Base-by-base conservation (phyloP, 768 basidiomycete species). In the Mrakia gelida region DNA sequence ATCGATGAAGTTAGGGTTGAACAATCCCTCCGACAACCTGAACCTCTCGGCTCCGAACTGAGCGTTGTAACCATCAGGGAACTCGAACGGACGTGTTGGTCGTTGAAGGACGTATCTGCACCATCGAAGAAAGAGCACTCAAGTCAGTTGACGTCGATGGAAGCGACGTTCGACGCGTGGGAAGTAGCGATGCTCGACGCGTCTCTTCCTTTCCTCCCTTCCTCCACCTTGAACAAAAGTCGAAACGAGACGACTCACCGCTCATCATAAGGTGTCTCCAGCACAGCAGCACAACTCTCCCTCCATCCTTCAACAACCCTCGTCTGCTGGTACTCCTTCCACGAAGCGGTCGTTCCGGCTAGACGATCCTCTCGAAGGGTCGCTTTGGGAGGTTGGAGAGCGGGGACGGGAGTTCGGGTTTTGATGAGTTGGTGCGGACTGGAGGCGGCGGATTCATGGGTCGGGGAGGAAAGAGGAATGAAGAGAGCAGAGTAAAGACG, bases 271-370 rank as follows among this genome's bases (percentile, higher is more conserved):
- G 91, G 90, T 80, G 91, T 90, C 71, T 93, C 91, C 41, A 92
- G 86, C n/a, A 96, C 91, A 41, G 92, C 93, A 7, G 90, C 92
- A 49, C 93, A 90, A 80, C 90, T 90, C 84, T 95, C 94, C 78
- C 93, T 88, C 94, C 96, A 98, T 84, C 94, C 92, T 62, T 99
- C 96, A 1, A 95, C 90, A 82, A 98, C 94, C 61, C 89, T 87
- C 32, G 85, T 84, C 84, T 96, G 91, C 32, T 91, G 90, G 91
- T 93, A 96, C 32, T 84, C 82, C 71, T 88, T 88, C 92, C 95
- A 98, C 76, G 88, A 91, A 8, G 90, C 88, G 0, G 95, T 94
- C 0, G 93, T 94, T 15, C 88, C 88, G 0, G 88, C 80, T 16
- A 90, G 62, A 71, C 93, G 88, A 81, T 95, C 93, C 76, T 92